Conservation (phyloP, 257 asterid species). For the Plectranthus barbatus region DNA sequence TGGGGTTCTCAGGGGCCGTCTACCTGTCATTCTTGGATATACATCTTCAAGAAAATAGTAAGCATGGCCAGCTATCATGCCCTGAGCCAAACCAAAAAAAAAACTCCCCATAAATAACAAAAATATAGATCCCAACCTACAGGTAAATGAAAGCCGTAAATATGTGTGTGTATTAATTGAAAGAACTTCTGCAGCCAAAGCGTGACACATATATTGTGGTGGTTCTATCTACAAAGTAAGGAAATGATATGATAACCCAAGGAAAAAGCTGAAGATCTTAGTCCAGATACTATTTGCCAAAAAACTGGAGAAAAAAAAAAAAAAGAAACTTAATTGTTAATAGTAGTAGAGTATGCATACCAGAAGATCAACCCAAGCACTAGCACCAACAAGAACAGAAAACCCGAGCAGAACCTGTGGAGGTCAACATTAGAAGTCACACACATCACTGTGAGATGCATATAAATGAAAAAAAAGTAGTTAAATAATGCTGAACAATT, state of each 20-base stretch:
- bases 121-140: background rate
- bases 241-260: no score
- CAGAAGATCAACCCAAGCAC: conserved; percentile 99
- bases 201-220: no score
- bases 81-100: conserved; percentile 54
- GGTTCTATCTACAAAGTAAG: no score
- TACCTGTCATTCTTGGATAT: conserved; percentile 85
- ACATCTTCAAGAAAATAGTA: conserved; percentile 91
- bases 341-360: conserved; percentile 29
- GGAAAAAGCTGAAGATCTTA: no score
- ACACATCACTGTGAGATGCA: background rate
- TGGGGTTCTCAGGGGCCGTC: conserved; percentile 88
- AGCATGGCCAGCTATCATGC: conserved; percentile 97
- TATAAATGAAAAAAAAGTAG: background rate
- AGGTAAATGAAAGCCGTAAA: no score
- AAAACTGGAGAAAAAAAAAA: background rate
- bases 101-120: no score
- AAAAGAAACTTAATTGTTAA: background rate
- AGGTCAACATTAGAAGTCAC: background rate
- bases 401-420: conserved; percentile 96
- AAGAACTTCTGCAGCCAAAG: no score
- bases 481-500: background rate
- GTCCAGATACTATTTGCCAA: background rate
- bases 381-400: conserved; percentile 97
- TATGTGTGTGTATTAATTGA: no score